Conservation (phyloP, 352 stramenopile species). For the Pythium dissotocum region DNA sequence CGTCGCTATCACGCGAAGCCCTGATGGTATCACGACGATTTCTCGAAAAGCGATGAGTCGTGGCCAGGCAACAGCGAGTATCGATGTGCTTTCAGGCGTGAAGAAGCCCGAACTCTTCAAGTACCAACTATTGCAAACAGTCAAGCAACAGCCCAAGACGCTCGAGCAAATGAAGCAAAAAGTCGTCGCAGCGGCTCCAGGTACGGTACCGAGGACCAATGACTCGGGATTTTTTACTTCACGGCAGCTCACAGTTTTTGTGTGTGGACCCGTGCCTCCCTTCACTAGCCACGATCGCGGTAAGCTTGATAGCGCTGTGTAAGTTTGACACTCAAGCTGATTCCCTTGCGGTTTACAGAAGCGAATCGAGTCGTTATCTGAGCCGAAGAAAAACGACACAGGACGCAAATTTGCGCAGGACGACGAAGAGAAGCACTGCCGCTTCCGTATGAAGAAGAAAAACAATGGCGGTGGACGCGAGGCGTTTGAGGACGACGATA, state of each 20-base stretch:
- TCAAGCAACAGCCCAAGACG: conserved; percentile 39
- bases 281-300: conserved; percentile 15
- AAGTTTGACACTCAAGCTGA: background rate
- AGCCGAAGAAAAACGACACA: conserved; percentile 42
- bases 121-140: conserved; percentile 51
- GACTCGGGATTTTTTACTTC: too few species aligned
- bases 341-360: conserved; percentile 36
- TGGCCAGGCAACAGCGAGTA: conserved; percentile 4
- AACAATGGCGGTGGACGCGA: conserved; percentile 28
- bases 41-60: conserved; percentile 33
- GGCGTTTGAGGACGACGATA: conserved; percentile 37
- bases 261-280: background rate
- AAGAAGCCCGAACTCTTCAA: conserved; percentile 65
- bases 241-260: background rate
- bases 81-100: conserved; percentile 46
- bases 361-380: conserved; percentile 60
- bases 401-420: conserved; percentile 63
- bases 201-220: conserved; percentile 24
- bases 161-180: conserved; percentile 59
- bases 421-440: conserved; percentile 74
- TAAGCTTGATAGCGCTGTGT: background rate
- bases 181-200: conserved; percentile 40
- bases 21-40: conserved; percentile 69
- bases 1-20: conserved; percentile 23
- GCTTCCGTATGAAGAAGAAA: conserved; percentile 50